These are phyloP conservation scores for Colletotrichum sidae DNA, from an alignment of 2,329 filamentous ascomycete genomes.

Conservation along the genomic window DNA sequence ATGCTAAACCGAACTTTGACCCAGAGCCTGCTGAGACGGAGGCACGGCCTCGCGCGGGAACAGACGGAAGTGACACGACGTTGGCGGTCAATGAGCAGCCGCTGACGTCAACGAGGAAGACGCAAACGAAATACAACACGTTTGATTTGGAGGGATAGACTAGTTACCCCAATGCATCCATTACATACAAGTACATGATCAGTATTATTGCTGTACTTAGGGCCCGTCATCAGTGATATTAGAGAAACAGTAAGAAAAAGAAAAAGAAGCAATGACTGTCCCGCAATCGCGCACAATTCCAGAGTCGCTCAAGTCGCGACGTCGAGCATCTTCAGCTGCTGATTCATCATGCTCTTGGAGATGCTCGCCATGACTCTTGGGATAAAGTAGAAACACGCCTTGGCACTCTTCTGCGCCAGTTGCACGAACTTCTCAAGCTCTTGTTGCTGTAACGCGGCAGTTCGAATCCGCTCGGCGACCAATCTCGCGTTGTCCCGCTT, in stretches of 20 bases:
- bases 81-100: neutral
- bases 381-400: slow-evolving; percentile 12
- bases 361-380: slow-evolving; percentile 11
- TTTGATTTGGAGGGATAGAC: slow-evolving; percentile 19
- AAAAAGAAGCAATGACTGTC: neutral
- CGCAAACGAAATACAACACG: slow-evolving; percentile 20
- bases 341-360: slow-evolving; percentile 1
- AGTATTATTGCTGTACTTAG: no score
- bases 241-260: neutral
- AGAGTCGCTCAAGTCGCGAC: neutral
- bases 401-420: slow-evolving; percentile 14
- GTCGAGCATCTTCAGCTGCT: slow-evolving; percentile 4
- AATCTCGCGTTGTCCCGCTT: neutral
- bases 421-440: neutral
- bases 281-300: neutral
- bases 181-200: neutral
- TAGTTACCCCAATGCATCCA: neutral
- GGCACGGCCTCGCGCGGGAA: neutral
- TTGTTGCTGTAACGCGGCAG: neutral
- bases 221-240: neutral
- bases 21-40: neutral
- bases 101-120: neutral
- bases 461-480: neutral
- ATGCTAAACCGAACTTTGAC: slow-evolving; percentile 5
- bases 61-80: neutral